A percentile compares a stretch with the other conserved stretches of the same genome.
Conservation (phyloP, 306 rosid genomes). For the Styphnolobium japonicum region DNA sequence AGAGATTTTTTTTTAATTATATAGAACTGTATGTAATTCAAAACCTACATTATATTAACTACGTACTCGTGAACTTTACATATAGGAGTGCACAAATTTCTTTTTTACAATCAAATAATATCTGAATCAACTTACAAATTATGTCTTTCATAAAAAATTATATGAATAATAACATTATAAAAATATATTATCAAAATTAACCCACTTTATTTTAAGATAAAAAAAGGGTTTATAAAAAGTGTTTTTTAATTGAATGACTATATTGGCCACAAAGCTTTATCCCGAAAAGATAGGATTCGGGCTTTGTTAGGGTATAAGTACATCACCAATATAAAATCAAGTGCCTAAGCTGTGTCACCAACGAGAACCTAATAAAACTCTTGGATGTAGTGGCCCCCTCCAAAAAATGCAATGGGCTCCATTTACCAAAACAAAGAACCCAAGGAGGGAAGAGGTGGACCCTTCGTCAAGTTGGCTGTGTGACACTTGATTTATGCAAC, state of each 20-base stretch:
- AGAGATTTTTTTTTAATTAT: too few species aligned
- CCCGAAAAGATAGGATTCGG: neutral
- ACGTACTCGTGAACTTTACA: too few species aligned
- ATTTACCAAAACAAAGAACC: neutral
- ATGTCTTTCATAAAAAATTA: too few species aligned
- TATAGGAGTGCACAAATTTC: too few species aligned
- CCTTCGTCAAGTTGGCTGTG: neutral
- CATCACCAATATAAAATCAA: neutral
- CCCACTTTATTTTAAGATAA: neutral
- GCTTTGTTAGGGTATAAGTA: neutral
- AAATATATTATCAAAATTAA: neutral
- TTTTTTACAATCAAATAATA: too few species aligned
- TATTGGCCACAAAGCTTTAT: neutral
- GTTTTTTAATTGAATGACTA: too few species aligned
- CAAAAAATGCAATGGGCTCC: neutral
- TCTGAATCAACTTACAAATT: too few species aligned
- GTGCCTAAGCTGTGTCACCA: neutral
- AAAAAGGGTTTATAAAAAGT: too few species aligned
- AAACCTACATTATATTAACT: too few species aligned
- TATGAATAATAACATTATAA: too few species aligned
- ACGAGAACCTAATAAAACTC: neutral
- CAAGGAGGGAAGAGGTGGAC: neutral
- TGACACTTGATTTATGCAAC: neutral
- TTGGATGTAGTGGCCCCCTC: constrained; percentile 25
- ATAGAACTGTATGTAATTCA: too few species aligned